These are phyloP conservation scores for Penicillium rolfsii DNA, from an alignment of 2,329 filamentous ascomycete genomes.

Conservation along the genomic window DNA sequence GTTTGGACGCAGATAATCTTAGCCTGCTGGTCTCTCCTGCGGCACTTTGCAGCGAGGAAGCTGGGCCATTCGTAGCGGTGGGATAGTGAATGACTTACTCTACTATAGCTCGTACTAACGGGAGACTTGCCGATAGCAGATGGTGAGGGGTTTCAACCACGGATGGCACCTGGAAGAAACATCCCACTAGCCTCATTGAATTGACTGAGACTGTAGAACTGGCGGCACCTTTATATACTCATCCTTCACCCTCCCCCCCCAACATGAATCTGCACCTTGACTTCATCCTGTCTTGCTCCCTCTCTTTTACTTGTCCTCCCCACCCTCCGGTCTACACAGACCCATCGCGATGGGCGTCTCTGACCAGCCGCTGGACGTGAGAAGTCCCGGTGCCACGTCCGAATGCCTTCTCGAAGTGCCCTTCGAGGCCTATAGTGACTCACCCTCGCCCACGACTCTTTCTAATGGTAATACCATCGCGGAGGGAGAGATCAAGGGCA, in stretches of 20 bases:
- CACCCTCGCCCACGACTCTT: background rate
- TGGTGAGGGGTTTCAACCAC: background rate
- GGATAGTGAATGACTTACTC: background rate
- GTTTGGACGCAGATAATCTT: conserved; percentile 5
- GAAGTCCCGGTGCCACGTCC: conserved; percentile 9
- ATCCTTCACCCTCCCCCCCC: background rate
- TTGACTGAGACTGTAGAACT: too few relatives aligned
- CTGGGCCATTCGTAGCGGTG: background rate
- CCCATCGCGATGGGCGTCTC: conserved; percentile 14
- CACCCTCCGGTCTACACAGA: background rate
- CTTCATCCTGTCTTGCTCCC: background rate
- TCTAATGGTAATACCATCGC: background rate
- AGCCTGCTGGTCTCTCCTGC: background rate
- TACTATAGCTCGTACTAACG: too few relatives aligned
- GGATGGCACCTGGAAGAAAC: background rate
- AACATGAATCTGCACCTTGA: background rate
- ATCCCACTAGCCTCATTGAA: background rate
- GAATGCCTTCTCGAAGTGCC: conserved; percentile 16
- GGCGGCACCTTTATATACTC: background rate
- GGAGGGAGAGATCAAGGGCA: conserved; percentile 6
- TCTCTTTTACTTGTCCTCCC: background rate
- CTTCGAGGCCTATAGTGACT: conserved; percentile 25
- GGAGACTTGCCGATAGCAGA: background rate
- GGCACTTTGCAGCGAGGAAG: background rate
- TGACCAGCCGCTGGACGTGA: conserved; percentile 2